phyloP scores from a whole-genome alignment of 768 basidiomycete genomes.

The Russula olivacea region DNA sequence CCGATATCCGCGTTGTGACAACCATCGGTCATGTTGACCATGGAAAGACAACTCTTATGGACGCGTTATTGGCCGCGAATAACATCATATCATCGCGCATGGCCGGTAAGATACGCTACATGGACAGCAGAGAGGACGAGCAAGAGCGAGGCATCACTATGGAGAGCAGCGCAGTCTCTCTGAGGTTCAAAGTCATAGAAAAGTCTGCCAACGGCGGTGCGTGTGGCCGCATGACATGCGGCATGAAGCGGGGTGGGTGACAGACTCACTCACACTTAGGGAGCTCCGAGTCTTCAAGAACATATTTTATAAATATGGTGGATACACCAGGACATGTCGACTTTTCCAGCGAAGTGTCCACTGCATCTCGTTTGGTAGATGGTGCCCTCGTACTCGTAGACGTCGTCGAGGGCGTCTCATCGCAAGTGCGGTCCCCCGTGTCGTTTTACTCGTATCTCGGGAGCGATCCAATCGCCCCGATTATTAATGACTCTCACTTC shows the following conservation, averaged over 20 bases:
- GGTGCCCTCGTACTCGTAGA: slow-evolving; percentile 95
- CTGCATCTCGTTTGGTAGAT: slow-evolving; percentile 88
- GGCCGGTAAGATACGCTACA: slow-evolving; percentile 94
- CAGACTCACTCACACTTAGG: slow-evolving; percentile 38
- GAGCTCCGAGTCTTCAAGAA: slow-evolving; percentile 43
- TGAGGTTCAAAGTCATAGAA: slow-evolving; percentile 79
- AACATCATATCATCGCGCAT: slow-evolving; percentile 92
- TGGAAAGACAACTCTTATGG: slow-evolving; percentile 95
- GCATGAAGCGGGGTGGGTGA: slow-evolving; percentile 30
- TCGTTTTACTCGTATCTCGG: not conserved
- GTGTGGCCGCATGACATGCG: slow-evolving; percentile 27
- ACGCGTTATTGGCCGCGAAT: slow-evolving; percentile 91
- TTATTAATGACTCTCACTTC: not conserved
- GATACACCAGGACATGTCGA: slow-evolving; percentile 99
- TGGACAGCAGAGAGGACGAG: slow-evolving; percentile 95
- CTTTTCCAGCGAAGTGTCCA: slow-evolving; percentile 95
- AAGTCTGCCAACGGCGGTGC: slow-evolving; percentile 50
- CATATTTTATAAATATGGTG: slow-evolving; percentile 89
- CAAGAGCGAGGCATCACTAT: slow-evolving; percentile 98
- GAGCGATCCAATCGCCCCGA: not conserved
- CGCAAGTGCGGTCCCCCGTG: slow-evolving; percentile 57
- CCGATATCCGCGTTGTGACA: slow-evolving; percentile 69
- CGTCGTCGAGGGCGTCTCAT: slow-evolving; percentile 96
- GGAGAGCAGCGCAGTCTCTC: slow-evolving; percentile 93
- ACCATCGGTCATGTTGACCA: slow-evolving; percentile 91